phyloP scores from a whole-genome alignment of 1,284 basidiomycete genomes.

The Exobasidium cylindrosporum region DNA sequence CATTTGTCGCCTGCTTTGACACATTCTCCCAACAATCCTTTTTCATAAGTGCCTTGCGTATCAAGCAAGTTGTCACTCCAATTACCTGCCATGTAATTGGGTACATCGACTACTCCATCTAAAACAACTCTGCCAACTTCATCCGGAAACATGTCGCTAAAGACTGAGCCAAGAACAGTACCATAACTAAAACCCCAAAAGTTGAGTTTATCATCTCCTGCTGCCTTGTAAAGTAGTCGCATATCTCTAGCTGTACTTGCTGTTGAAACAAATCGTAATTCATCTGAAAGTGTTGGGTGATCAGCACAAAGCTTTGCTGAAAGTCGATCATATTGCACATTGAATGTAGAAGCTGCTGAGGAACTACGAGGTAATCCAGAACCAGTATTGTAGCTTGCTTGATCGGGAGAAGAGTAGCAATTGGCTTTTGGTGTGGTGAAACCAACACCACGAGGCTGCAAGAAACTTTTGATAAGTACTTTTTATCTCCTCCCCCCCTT shows the following conservation, averaged over 20 bases:
- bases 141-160: conserved; percentile 35
- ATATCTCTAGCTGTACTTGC: conserved; percentile 20
- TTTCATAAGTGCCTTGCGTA: not conserved
- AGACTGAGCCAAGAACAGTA: conserved; percentile 34
- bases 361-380: not conserved
- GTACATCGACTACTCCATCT: conserved; percentile 37
- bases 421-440: conserved; percentile 30
- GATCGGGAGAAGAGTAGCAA: conserved; percentile 27
- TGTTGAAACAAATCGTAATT: conserved; percentile 9
- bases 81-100: not conserved
- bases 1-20: conserved; percentile 20
- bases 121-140: conserved; percentile 31
- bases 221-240: conserved; percentile 30
- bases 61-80: not conserved
- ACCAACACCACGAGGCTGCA: conserved; percentile 33
- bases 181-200: conserved; percentile 41
- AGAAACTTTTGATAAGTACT: too few relatives aligned
- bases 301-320: not conserved
- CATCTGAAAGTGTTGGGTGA: not conserved
- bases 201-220: conserved; percentile 29
- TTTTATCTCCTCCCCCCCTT: not conserved
- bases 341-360: not conserved
- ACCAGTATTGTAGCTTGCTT: conserved; percentile 19
- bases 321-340: not conserved
- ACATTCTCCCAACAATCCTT: conserved; percentile 8